phyloP scores from a whole-genome alignment of 1,284 basidiomycete species.

The Coniferiporia weirii region DNA sequence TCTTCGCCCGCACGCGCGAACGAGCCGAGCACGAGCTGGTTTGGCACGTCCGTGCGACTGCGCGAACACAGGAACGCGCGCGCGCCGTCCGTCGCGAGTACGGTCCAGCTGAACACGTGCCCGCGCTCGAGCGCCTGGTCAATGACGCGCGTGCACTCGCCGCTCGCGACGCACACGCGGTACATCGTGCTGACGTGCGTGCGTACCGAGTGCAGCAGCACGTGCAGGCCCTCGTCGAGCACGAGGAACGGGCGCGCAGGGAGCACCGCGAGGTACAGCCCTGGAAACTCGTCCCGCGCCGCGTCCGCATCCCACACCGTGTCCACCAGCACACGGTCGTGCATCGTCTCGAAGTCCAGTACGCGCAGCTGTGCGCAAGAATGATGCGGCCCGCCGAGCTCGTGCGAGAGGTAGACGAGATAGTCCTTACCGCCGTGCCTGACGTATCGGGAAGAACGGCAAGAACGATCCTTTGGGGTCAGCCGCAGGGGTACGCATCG shows the following conservation, averaged over 20 bases:
- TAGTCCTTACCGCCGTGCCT: conserved; percentile 22
- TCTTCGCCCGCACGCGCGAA: conserved; percentile 25
- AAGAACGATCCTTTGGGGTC: conserved; percentile 39
- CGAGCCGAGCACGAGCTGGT: conserved; percentile 46
- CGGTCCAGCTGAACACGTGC: conserved; percentile 42
- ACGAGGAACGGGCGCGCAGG: conserved; percentile 40
- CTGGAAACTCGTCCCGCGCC: conserved; percentile 42
- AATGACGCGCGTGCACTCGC: conserved; percentile 19
- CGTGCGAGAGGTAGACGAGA: conserved; percentile 53
- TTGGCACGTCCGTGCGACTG: conserved; percentile 44
- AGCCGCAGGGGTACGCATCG: conserved; percentile 32
- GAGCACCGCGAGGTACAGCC: conserved; percentile 55
- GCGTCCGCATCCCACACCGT: conserved; percentile 32
- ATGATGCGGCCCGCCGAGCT: conserved; percentile 54
- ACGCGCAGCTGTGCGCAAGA: conserved; percentile 49
- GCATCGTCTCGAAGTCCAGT: conserved; percentile 27
- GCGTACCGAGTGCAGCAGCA: conserved; percentile 48
- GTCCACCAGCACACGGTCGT: conserved; percentile 32
- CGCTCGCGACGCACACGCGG: conserved; percentile 34
- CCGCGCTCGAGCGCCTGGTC: conserved; percentile 6
- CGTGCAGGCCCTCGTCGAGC: conserved; percentile 23
- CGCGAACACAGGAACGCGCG: conserved; percentile 43
- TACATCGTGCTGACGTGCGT: conserved; percentile 47
- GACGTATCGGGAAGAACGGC: conserved; percentile 52
- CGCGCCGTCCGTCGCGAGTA: conserved; percentile 48